Base-by-base conservation (phyloP, 192 early-diverging fungal species). In the Bifiguratus adelaidae region DNA sequence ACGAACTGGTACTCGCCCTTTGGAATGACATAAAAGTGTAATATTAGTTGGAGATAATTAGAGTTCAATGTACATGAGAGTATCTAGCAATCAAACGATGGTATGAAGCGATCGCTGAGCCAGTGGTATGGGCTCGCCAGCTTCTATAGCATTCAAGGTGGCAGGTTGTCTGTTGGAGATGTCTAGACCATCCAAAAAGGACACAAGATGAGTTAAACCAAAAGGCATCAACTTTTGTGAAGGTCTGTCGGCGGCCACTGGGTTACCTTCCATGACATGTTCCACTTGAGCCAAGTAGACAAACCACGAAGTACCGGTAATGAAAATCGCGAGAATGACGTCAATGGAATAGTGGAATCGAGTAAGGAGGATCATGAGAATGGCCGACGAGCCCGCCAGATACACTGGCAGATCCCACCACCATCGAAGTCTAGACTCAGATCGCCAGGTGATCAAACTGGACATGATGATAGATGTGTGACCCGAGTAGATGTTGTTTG, bases 401-500 rank as follows among this genome's bases (percentile, higher is more conserved):
- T 64, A 43, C 7, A 55, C 50, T 44, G 69, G 40, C 42, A 61
- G 73, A 6, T 53, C 58, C 21, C 68, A 58, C 33, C 66, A 38
- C 6, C 44, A 46, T 52, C 60, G 55, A 41, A 75, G 56, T 6
- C 68, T 60, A 15, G 78, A 63, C 28, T 80, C 71, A 13, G 65
- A 46, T 9, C 65, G 58, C 78, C 75, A 77, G 13, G 75, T 61
- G 37, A 80, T 47, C 4, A 67, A 62, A n/a, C 70, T 60, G 1
- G 68, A 62, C 9, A 64, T 47, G 50, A 80, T 64, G 22, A 80
- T 61, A 2, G 68, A 63, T 1, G 78, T 77, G 56, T 80, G 78
- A 6, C 78, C 78, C 2, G 75, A 77, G 28, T 73, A 80, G n/a
- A 80, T 71, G 53, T 75, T 75, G 61, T 80, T 72, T 3, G 75